These are phyloP conservation scores for Persicaria maculosa DNA, from an alignment of 148 eudicot species.

Conservation along the genomic window DNA sequence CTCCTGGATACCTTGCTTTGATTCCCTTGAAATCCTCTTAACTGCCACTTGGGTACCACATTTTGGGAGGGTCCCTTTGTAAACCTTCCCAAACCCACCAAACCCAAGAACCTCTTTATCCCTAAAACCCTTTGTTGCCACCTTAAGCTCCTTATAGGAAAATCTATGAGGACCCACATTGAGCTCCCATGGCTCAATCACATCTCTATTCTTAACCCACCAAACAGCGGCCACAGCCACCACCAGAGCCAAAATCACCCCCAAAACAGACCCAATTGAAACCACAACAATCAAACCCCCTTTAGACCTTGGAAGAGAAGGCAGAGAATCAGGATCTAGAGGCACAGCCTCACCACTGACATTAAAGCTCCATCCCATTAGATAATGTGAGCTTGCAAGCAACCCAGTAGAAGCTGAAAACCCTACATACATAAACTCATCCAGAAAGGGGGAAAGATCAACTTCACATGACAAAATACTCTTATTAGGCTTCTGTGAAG, in stretches of 20 bases:
- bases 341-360: constrained; percentile 51
- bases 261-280: constrained; percentile 27
- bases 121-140: constrained; percentile 63
- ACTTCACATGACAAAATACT: constrained; percentile 46
- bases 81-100: constrained; percentile 84
- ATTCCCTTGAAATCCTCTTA: constrained; percentile 57
- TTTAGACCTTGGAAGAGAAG: constrained; percentile 35
- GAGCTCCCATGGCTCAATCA: constrained; percentile 74
- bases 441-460: constrained; percentile 45
- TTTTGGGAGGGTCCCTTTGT: constrained; percentile 53
- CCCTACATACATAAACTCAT: constrained; percentile 64
- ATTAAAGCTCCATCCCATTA: constrained; percentile 72
- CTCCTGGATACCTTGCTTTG: constrained; percentile 63
- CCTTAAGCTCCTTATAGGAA: constrained; percentile 57
- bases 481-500: constrained; percentile 35
- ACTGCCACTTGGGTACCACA: constrained; percentile 48
- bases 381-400: constrained; percentile 68
- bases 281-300: constrained; percentile 29
- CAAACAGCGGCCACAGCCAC: constrained; percentile 24
- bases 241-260: constrained; percentile 21
- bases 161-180: constrained; percentile 70
- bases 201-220: constrained; percentile 51
- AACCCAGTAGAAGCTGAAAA: constrained; percentile 78
- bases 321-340: constrained; percentile 45
- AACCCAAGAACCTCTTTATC: constrained; percentile 59